Conservation (phyloP, 1,284 basidiomycete genomes). For the Farysia itapuensis region DNA sequence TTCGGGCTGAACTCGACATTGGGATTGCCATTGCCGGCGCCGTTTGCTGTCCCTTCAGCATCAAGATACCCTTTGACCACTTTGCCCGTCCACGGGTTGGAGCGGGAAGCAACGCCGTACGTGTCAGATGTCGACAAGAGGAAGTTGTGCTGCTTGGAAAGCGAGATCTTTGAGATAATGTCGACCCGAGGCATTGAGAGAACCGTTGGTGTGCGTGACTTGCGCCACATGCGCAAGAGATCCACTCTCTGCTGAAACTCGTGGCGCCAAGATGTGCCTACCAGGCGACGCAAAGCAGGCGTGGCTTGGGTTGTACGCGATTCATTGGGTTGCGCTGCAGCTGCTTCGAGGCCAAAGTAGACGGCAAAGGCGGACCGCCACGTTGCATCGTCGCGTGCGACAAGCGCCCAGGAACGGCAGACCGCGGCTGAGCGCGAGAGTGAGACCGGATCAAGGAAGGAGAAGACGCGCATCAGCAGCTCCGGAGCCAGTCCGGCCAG, state of each 20-base stretch:
- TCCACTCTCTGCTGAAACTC: constrained; percentile 49
- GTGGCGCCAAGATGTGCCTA: constrained; percentile 48
- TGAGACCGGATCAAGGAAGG: constrained; percentile 71
- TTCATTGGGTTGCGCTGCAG: constrained; percentile 66
- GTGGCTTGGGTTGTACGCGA: constrained; percentile 60
- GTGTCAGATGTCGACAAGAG: constrained; percentile 71
- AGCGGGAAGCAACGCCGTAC: constrained; percentile 75
- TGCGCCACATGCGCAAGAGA: constrained; percentile 68
- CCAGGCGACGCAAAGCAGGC: constrained; percentile 65
- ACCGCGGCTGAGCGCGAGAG: constrained; percentile 68
- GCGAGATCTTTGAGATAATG: constrained; percentile 47
- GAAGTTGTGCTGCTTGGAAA: constrained; percentile 65
- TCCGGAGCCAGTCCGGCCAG: constrained; percentile 64
- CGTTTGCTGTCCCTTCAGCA: constrained; percentile 67
- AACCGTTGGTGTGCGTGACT: constrained; percentile 68
- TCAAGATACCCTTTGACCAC: constrained; percentile 74
- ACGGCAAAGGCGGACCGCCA: constrained; percentile 79
- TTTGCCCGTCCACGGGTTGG: constrained; percentile 69
- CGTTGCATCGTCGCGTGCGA: constrained; percentile 76
- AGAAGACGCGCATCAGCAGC: constrained; percentile 76
- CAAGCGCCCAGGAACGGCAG: constrained; percentile 66
- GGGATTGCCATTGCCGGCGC: constrained; percentile 72
- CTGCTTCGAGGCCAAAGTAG: constrained; percentile 67
- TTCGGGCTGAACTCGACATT: constrained; percentile 75
- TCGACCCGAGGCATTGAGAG: constrained; percentile 49